Conservation (phyloP, 1,284 basidiomycete species). For the Leccinum pachyderme region DNA sequence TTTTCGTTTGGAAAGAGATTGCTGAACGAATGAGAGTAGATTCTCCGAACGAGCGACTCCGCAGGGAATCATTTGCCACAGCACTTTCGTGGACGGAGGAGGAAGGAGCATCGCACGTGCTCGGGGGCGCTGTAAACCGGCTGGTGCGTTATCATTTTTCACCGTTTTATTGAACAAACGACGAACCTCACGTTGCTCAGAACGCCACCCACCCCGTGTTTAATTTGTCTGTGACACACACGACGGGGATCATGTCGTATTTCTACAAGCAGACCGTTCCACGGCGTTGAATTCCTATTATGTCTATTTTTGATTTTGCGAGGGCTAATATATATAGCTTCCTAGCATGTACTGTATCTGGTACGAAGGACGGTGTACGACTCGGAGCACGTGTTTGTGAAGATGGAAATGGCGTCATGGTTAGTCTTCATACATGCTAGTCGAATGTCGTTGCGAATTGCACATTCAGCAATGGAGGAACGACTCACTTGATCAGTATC, state of each 20-base stretch:
- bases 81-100: constrained; percentile 78
- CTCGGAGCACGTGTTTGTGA: not conserved
- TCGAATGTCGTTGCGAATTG: no score
- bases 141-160: constrained; percentile 51
- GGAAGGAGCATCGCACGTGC: constrained; percentile 55
- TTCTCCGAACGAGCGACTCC: constrained; percentile 7
- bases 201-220: constrained; percentile 84
- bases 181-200: constrained; percentile 40
- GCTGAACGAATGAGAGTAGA: constrained; percentile 8
- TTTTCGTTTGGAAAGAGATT: no score
- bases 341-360: not conserved
- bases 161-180: not conserved
- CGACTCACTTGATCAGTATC: no score
- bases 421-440: no score
- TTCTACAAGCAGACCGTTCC: constrained; percentile 70
- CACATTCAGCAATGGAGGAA: no score
- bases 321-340: not conserved
- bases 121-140: constrained; percentile 67
- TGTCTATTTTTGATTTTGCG: not conserved
- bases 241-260: constrained; percentile 69
- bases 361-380: not conserved
- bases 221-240: constrained; percentile 42
- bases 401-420: no score
- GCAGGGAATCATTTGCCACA: constrained; percentile 50
- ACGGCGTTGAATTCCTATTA: not conserved